Conservation (phyloP, 2,329 filamentous ascomycete species). For the Penicillium sumatraense region DNA sequence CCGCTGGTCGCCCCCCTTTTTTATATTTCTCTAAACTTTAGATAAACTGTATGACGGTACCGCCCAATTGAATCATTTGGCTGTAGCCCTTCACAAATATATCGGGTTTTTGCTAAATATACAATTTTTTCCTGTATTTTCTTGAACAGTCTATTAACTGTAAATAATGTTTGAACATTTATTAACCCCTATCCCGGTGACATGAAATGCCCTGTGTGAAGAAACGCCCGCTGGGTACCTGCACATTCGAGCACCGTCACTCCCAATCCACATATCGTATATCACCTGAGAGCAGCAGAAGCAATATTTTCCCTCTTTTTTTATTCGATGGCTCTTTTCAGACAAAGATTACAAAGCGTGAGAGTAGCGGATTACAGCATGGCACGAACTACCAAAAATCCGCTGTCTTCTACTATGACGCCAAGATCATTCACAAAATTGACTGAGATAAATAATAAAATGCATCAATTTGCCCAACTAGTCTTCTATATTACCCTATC, state of each 20-base stretch:
- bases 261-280: constrained; percentile 11
- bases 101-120: too few relatives aligned
- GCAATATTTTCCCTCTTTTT: constrained; percentile 1
- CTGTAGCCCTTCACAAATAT: too few relatives aligned
- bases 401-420: constrained; percentile 3
- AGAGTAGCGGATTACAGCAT: constrained; percentile 9
- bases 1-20: too few relatives aligned
- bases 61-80: too few relatives aligned
- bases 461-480: neutral
- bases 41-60: too few relatives aligned
- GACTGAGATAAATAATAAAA: constrained; percentile 9
- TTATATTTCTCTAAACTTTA: too few relatives aligned
- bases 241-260: constrained; percentile 10
- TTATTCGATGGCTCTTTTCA: constrained; percentile 6
- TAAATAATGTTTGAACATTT: too few relatives aligned
- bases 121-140: too few relatives aligned
- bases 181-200: too few relatives aligned
- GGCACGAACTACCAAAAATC: constrained; percentile 10
- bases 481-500: neutral
- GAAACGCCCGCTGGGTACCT: constrained; percentile 18
- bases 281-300: too few relatives aligned
- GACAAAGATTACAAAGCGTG: constrained; percentile 8
- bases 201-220: too few relatives aligned
- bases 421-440: constrained; percentile 8
- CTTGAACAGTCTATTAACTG: too few relatives aligned